Evolutionary conservation across 148 eudicot genomes (phyloP).

Genomic region (Rheum nobile): DNA sequence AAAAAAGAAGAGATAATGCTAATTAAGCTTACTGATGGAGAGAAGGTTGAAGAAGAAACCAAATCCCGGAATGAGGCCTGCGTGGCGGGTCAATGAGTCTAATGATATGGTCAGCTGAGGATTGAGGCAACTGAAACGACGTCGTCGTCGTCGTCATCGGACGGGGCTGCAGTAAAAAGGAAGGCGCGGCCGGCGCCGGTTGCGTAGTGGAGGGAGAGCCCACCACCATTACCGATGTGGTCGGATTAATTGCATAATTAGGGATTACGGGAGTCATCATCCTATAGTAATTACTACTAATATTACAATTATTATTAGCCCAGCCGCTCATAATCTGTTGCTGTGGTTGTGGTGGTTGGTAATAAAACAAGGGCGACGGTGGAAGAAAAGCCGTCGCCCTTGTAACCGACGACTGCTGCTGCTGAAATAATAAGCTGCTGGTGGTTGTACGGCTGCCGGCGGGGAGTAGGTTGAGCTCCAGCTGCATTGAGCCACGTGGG

Average conservation of each 20-base stretch:
- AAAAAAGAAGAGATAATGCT: constrained; percentile 3
- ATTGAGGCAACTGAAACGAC: neutral
- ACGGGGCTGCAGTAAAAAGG: neutral
- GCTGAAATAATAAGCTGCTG: neutral
- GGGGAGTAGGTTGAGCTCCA: constrained; percentile 14
- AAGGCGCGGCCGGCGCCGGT: neutral
- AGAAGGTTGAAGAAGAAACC: constrained; percentile 73
- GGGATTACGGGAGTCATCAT: neutral
- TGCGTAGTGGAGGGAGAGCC: neutral
- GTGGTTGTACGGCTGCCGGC: too few species aligned
- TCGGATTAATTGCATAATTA: neutral
- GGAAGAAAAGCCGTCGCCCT: neutral
- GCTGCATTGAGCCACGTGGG: constrained; percentile 15
- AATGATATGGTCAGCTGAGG: constrained; percentile 24
- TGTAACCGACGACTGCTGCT: neutral
- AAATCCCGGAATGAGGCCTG: constrained; percentile 63
- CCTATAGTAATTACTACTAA: neutral
- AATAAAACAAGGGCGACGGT: neutral
- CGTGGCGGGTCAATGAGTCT: constrained; percentile 51
- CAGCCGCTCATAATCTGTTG: too few species aligned
- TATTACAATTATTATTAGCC: neutral
- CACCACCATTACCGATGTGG: neutral
- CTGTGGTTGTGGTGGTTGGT: neutral
- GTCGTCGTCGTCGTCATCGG: constrained; percentile 5
- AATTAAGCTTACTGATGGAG: constrained; percentile 46